Percentiles rank a stretch among this genome's conserved stretches.
phyloP scores from a whole-genome alignment of 2,329 filamentous ascomycete genomes.

The Cordyceps fumosorosea region DNA sequence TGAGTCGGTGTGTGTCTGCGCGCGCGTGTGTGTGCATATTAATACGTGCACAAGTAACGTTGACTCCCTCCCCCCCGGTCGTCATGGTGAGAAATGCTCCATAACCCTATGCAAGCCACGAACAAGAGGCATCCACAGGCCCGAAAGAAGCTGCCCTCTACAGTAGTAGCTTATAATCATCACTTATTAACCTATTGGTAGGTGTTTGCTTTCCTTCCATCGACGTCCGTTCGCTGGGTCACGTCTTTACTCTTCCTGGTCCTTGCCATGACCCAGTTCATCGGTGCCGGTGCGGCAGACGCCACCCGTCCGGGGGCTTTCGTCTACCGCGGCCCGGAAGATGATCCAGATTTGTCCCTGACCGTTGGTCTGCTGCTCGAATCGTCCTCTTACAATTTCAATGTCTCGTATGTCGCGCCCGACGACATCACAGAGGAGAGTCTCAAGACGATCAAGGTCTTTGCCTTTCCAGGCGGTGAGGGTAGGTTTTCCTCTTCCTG shows the following conservation, averaged over 20 bases:
- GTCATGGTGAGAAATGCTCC: constrained; percentile 4
- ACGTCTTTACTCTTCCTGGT: constrained; percentile 1
- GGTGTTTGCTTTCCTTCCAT: background rate
- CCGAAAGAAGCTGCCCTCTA: background rate
- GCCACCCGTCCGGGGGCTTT: constrained; percentile 8
- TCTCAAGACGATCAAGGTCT: constrained; percentile 14
- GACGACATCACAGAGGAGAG: constrained; percentile 15
- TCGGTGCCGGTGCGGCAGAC: background rate
- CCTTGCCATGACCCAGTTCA: constrained; percentile 1
- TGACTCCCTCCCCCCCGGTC: background rate
- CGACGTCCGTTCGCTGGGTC: background rate
- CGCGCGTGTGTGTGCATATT: background rate
- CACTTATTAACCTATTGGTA: background rate
- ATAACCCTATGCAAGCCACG: constrained; percentile 4
- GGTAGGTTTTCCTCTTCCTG: constrained; percentile 10
- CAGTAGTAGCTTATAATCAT: background rate
- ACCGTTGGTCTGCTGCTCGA: constrained; percentile 18
- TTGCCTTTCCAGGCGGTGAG: constrained; percentile 18
- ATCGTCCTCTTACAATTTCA: constrained; percentile 17
- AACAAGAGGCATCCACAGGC: background rate
- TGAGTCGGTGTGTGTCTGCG: background rate
- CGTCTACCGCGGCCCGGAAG: constrained; percentile 19
- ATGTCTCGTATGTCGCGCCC: constrained; percentile 17
- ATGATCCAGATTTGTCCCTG: constrained; percentile 17
- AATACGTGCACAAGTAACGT: background rate